Conservation (phyloP, 1,284 basidiomycete species). For the Rhizopogon parksii region DNA sequence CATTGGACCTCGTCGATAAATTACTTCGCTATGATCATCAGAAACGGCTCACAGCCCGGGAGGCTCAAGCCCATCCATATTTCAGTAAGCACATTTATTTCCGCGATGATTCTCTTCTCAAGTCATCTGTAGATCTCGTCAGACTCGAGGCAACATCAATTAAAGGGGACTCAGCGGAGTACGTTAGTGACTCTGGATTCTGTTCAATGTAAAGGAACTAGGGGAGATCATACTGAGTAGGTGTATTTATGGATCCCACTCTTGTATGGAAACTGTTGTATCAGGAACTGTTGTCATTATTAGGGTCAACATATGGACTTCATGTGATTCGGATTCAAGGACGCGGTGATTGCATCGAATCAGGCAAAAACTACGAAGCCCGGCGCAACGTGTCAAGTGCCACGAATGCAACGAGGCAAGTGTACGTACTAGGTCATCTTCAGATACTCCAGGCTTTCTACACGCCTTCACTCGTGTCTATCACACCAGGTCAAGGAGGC, state of each 20-base stretch:
- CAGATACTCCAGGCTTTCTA: constrained; percentile 13
- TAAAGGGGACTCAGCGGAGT: constrained; percentile 45
- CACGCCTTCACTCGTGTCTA: constrained; percentile 20
- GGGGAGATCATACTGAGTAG: constrained; percentile 10
- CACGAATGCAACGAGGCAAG: constrained; percentile 23
- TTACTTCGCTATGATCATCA: constrained; percentile 81
- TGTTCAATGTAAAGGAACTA: constrained; percentile 39
- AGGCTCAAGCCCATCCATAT: constrained; percentile 72
- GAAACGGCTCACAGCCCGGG: constrained; percentile 75
- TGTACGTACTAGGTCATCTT: constrained; percentile 23
- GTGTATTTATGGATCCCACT: constrained; percentile 10
- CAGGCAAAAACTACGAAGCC: constrained; percentile 3
- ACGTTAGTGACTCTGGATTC: constrained; percentile 53
- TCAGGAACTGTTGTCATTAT: not conserved
- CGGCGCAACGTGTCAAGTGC: constrained; percentile 25
- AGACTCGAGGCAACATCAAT: constrained; percentile 45
- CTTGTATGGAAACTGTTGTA: constrained; percentile 3
- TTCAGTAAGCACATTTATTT: constrained; percentile 50
- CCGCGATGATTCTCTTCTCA: constrained; percentile 18
- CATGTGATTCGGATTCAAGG: not conserved
- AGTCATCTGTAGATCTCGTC: constrained; percentile 36
- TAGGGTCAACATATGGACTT: not conserved
- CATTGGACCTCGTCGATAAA: constrained; percentile 78
- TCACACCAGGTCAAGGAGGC: constrained; percentile 28
- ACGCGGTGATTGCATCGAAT: constrained; percentile 12